Base-by-base conservation (phyloP, 108 stramenopile genomes). In the Nitzschia putrida region DNA sequence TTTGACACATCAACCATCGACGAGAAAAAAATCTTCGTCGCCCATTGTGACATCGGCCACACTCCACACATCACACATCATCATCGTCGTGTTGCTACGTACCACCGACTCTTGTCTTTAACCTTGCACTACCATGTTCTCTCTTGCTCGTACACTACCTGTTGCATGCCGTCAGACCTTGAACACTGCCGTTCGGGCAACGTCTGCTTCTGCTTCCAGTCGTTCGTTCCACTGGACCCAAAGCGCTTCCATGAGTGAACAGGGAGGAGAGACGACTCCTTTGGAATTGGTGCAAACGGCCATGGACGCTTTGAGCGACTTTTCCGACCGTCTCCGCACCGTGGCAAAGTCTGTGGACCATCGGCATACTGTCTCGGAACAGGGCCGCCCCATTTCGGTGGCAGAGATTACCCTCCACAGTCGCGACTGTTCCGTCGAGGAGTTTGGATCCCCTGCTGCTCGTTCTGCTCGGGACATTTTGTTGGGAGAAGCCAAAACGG, bases 341-440 rank as follows among this genome's bases (percentile, higher is more conserved):
- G n/a, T 63, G 7, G 61, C 61, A 1, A 16, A 63, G 40, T 22
- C 14, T 23, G 61, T 63, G 0, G 61, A 63, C 24, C 22, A 47
- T 11, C 44, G 38, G 12, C 61, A 63, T 24, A 12, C 23, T 22
- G 44, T 63, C 44, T 12, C 16, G 25, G 23, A 25, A 23, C 23
- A 16, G 2, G 29, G 34, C 38, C 29, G 38, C 3, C n/a, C 25
- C 8, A 47, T 63, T 24, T 63, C 61, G 22, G 10, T 63, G 22
- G 61, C 61, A 22, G 61, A 63, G 37, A 63, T 63, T 24, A 25
- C 61, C 13, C 44, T 63, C 18, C 61, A 63, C 24, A 63, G 61
- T 63, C 61, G 61, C 22, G 44, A 63, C 40, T n/a, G 16, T 13
- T 14, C 42, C 20, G 12, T 45, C 11, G 20, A 44, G 18, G 58